Base-by-base conservation (phyloP, 805 yeast species). In the Clavispora asparagi region DNA sequence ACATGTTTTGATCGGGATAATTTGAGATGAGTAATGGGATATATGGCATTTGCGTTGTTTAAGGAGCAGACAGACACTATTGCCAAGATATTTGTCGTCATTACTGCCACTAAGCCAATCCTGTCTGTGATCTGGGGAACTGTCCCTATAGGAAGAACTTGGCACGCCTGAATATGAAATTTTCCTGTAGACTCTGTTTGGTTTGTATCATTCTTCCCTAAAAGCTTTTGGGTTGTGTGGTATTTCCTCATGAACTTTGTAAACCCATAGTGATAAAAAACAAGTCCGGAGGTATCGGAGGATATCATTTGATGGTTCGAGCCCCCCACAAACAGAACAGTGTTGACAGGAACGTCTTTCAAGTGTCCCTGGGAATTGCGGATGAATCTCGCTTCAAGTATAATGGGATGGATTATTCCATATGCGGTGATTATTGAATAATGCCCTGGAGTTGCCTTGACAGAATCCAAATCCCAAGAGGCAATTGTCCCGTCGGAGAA, bases 261-360 rank as follows among this genome's bases (percentile, higher is more conserved):
- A 39, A 75, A 69, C 0, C 85, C 85, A 55, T 78, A 78, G 60
- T 91, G 96, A 51, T 70, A 73, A 43, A 83, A 70, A 7, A 85
- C 74, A 50, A 79, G 50, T 5, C 76, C 74, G 6, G 70, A 58
- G 1, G 47, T 42, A 43, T 70, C 76, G 6, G 61, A 49, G 1
- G 71, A 57, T 5, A 70, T 54, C n/a, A 70, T 29, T 44, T 64
- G 64, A 30, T 54, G 48, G 41, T 56, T 55, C 53, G 55, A 61
- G 16, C 57, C 56, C 11, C 64, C 68, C 10, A 68, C 41, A 47
- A 71, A 67, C 13, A 52, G 40, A 9, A 71, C 52, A 8, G 48
- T 28, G 13, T 54, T 57, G 25, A 70, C 60, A 4, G 67, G 54
- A 1, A 58, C 47, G 14, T 53, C 51, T 1, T 41, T 27, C 17